Percentiles rank a stretch among this genome's conserved stretches.
phyloP scores from a whole-genome alignment of 73 alveolate genomes.

The Tetrahymena borealis region DNA sequence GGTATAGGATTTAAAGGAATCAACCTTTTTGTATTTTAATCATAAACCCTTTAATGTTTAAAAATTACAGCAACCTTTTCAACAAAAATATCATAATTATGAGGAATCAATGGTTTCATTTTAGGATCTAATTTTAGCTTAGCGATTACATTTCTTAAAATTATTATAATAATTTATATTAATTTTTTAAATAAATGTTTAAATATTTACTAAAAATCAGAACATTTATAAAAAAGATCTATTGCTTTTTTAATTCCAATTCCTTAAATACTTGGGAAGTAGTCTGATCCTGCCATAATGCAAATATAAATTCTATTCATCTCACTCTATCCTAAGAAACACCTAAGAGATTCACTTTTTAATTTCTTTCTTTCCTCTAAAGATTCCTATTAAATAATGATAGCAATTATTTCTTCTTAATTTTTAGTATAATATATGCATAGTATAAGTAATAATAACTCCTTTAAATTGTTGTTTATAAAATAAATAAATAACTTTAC shows the following conservation, averaged over 20 bases:
- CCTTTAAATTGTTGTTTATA: slow-evolving; percentile 36
- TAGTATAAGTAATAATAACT: too few species aligned
- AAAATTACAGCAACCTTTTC: slow-evolving; percentile 13
- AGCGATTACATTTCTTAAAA: neutral
- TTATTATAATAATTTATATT: neutral
- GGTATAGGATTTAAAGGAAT: neutral
- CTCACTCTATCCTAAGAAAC: slow-evolving; percentile 29
- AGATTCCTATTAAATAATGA: neutral
- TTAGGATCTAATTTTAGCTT: slow-evolving; percentile 2
- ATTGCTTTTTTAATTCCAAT: slow-evolving; percentile 84
- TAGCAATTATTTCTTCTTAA: slow-evolving; percentile 11
- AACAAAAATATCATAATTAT: slow-evolving; percentile 15
- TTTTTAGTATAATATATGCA: slow-evolving; percentile 54
- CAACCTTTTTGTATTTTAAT: neutral
- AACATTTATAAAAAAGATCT: slow-evolving; percentile 14
- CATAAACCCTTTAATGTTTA: slow-evolving; percentile 11
- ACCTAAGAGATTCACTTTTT: slow-evolving; percentile 45
- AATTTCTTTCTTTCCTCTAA: slow-evolving; percentile 18
- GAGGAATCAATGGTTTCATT: slow-evolving; percentile 6
- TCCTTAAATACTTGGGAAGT: slow-evolving; percentile 78
- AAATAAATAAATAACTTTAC: slow-evolving; percentile 1
- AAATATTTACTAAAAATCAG: neutral
- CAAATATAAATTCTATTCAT: slow-evolving; percentile 72
- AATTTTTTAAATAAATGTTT: neutral
- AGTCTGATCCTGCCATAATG: slow-evolving; percentile 92